A percentile compares a stretch with the other conserved stretches of the same genome.
phyloP scores from a whole-genome alignment of 2,329 filamentous ascomycete species.

The Lachnellula suecica region DNA sequence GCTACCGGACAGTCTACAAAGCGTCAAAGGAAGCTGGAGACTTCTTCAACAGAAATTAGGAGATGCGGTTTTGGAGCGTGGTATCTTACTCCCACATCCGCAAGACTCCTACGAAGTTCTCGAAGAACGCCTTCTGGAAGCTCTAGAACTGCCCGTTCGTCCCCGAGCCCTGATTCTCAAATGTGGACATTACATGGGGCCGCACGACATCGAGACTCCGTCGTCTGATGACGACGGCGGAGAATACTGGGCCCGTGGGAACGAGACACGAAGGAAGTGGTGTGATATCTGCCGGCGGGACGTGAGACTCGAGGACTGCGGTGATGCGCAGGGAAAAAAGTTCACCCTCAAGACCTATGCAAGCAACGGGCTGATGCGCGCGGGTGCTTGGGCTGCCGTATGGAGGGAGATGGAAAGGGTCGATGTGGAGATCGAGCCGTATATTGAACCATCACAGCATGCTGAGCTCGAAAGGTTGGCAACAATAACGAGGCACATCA shows the following conservation, averaged over 20 bases:
- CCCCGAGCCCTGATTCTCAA: slow-evolving; percentile 68
- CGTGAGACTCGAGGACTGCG: slow-evolving; percentile 28
- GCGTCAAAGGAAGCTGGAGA: slow-evolving; percentile 62
- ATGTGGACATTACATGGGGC: slow-evolving; percentile 73
- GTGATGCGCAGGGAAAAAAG: slow-evolving; percentile 33
- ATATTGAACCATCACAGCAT: slow-evolving; percentile 59
- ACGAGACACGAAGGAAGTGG: slow-evolving; percentile 22
- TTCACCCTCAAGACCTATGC: slow-evolving; percentile 89
- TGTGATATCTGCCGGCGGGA: slow-evolving; percentile 34
- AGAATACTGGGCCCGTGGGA: slow-evolving; percentile 12
- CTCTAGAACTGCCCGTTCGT: slow-evolving; percentile 65
- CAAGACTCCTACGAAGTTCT: slow-evolving; percentile 78
- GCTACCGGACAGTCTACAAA: slow-evolving; percentile 46
- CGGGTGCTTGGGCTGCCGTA: slow-evolving; percentile 87
- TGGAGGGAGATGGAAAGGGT: slow-evolving; percentile 99
- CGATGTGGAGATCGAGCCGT: slow-evolving; percentile 85
- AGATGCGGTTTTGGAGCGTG: slow-evolving; percentile 72
- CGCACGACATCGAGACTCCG: slow-evolving; percentile 31
- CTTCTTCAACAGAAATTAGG: slow-evolving; percentile 68
- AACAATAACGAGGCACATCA: slow-evolving; percentile 1
- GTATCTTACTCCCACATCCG: slow-evolving; percentile 74
- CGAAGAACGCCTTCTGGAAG: slow-evolving; percentile 74
- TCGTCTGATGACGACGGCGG: slow-evolving; percentile 29
- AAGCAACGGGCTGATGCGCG: slow-evolving; percentile 89
- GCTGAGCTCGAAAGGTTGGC: slow-evolving; percentile 59